phyloP scores from a whole-genome alignment of 1,139 yeast genomes.

The Taiozyma sp. region DNA sequence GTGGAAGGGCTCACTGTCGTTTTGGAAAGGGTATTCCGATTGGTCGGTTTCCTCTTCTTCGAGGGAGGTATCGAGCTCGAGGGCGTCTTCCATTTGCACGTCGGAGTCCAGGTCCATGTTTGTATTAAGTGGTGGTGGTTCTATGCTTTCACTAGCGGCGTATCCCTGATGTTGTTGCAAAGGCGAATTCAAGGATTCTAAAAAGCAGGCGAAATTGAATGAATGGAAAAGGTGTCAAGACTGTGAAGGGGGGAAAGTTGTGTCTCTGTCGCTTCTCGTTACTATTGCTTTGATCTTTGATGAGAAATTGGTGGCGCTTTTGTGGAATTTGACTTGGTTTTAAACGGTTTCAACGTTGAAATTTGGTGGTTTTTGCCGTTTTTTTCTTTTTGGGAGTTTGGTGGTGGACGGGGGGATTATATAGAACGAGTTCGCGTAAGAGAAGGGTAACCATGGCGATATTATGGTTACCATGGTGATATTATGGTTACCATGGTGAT shows the following conservation, averaged over 20 bases:
- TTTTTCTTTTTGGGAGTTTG: neutral
- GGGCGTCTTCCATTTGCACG: constrained; percentile 69
- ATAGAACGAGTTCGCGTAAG: neutral
- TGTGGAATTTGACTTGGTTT: too few relatives aligned
- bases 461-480: too few relatives aligned
- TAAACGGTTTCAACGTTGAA: neutral
- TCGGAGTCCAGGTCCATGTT: constrained; percentile 63
- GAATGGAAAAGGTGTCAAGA: too few relatives aligned
- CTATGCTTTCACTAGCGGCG: neutral
- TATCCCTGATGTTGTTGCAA: neutral
- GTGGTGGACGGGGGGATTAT: too few relatives aligned
- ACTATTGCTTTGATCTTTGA: too few relatives aligned
- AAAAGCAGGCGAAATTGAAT: too few relatives aligned
- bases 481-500: too few relatives aligned
- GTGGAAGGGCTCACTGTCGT: constrained; percentile 16
- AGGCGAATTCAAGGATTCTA: too few relatives aligned
- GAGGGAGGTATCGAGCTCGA: constrained; percentile 42
- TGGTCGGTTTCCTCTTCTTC: constrained; percentile 29
- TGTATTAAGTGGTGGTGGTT: neutral
- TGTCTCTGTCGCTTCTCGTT: too few relatives aligned
- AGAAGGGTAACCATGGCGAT: neutral
- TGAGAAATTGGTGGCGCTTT: too few relatives aligned
- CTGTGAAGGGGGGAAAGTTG: too few relatives aligned
- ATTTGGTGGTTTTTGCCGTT: neutral
- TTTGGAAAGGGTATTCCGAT: constrained; percentile 17